Base-by-base conservation (phyloP, 768 basidiomycete species). In the Xerocomellus intermedius region DNA sequence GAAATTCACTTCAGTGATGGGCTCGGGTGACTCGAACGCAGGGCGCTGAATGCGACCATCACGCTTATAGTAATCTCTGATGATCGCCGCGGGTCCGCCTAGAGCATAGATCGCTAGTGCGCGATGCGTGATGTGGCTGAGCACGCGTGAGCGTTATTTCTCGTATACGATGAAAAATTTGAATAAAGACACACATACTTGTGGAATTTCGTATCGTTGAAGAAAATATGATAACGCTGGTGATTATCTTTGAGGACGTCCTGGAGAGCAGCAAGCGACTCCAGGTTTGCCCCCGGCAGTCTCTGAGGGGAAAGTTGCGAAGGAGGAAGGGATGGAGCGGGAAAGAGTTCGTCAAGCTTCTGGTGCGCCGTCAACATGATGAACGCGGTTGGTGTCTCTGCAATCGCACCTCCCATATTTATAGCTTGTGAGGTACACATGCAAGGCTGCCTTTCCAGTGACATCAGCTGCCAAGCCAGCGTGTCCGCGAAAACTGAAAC, bases 241-340 rank as follows among this genome's bases (percentile, higher is more conserved):
- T 82, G 77, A 51, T 81, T 81, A 5, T 82, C 79, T 54, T 76
- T 78, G 45, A 84, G 67, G 9, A 75, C 53, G 6, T 66, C 67
- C 54, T 32, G 58, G 37, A 48, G 73, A 21, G 63, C 55, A n/a
- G 45, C 43, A 19, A 70, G 59, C 2, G 70, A 59, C 30, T 64
- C 60, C 1, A 42, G 6, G 10, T 50, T 64, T 21, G 66, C 50
- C 5, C 75, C 70, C 0, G 70, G 64, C 0, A 66, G 28, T 26
- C 70, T 64, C 32, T 70, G 66, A 1, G 69, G 70, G 7, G 54
- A 61, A 5, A 69, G 53, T 5, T 21, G 53, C 0, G 69, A 67
- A 7, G 61, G 70, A 0, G 69, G 70, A 37, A 49, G 59, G 13
- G 66, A 63, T 12, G 69, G 70, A 0, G 17, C 45, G 0, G 69